Conservation (phyloP, 2,329 filamentous ascomycete genomes). For the Nannizziopsis barbatae region DNA sequence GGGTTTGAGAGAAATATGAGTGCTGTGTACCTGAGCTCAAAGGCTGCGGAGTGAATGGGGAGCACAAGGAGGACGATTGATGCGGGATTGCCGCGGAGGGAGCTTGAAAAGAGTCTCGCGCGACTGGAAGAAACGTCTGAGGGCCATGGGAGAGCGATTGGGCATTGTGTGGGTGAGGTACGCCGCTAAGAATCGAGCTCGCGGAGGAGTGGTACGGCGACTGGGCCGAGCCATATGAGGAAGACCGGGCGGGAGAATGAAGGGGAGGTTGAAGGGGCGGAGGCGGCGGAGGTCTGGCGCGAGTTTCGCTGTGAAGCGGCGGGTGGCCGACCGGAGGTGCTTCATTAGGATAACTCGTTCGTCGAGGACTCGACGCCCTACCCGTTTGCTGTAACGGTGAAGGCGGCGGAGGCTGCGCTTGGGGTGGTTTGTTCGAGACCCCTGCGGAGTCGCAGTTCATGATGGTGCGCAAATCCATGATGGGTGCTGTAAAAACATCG, state of each 20-base stretch:
- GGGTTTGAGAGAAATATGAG: conserved; percentile 27
- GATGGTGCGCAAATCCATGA: conserved; percentile 44
- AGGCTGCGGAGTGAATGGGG: conserved; percentile 32
- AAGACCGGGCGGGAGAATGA: conserved; percentile 34
- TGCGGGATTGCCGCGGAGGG: conserved; percentile 16
- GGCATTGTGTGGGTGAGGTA: conserved; percentile 18
- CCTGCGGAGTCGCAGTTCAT: conserved; percentile 37
- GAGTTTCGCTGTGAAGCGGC: conserved; percentile 4
- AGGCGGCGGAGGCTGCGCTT: background rate
- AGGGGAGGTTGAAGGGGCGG: conserved; percentile 36
- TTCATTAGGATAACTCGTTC: conserved; percentile 4
- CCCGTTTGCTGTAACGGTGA: conserved; percentile 4
- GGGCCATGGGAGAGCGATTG: conserved; percentile 15
- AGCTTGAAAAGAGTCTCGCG: conserved; percentile 28
- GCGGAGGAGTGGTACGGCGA: conserved; percentile 32
- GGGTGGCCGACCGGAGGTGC: background rate
- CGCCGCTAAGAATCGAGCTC: conserved; percentile 23
- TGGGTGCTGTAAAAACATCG: conserved; percentile 15
- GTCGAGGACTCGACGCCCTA: conserved; percentile 1
- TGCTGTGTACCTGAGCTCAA: conserved; percentile 27
- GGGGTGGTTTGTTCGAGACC: conserved; percentile 16
- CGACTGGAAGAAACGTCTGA: conserved; percentile 15
- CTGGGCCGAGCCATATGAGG: conserved; percentile 30
- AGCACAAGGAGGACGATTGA: conserved; percentile 24
- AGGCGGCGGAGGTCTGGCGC: conserved; percentile 28